Evolutionary conservation across 1,284 basidiomycete genomes (phyloP), one percentile per base, ranked within the genome.

Genomic region (Hemileia vastatrix): DNA sequence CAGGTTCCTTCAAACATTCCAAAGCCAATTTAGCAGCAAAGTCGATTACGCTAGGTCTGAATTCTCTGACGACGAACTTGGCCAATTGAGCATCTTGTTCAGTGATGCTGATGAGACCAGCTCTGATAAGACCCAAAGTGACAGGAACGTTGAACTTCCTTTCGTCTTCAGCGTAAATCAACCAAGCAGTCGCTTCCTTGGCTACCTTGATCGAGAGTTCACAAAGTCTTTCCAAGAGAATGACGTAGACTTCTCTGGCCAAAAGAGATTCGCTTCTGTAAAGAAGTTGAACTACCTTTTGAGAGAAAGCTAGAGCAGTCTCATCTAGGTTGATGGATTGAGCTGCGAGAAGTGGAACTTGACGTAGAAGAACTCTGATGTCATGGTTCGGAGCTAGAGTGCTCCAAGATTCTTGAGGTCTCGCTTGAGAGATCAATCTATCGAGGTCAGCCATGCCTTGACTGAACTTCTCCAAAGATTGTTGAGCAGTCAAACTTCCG

Each of bases 121-220:
- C 89, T 50, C 87, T 84, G 64, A 98, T 80, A 51, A 98, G 81
- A 1, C 89, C 87, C 27, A 89, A 83, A 0, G 92, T 96, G 67
- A 96, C 94, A 5, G 91, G 84, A 15, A 97, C 85, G 74, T 96
- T 96, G 79, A 90, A 90, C 78, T 98, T 98, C 71, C 92, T 88
- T 79, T 94, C 88, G 76, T 98, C 95, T 75, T 98, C 93, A n/a
- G 94, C 90, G 74, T 92, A 95, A 55, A 97, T 80, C 55, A 99
- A 80, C 95, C 95, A 99, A 9, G 88, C 90, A 63, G 93, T 88
- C 6, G 94, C 95, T 78, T 99, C 95, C 77, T 91, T 91, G 19
- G 88, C 90, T 50, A 96, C 93, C 71, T 95, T 91, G 70, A 88
- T 84, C 67, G 90, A 94, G 24, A 86, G 80, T 67, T 86, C 84